Base-by-base conservation (phyloP, 1,284 basidiomycete genomes). In the Mycena citricolor region DNA sequence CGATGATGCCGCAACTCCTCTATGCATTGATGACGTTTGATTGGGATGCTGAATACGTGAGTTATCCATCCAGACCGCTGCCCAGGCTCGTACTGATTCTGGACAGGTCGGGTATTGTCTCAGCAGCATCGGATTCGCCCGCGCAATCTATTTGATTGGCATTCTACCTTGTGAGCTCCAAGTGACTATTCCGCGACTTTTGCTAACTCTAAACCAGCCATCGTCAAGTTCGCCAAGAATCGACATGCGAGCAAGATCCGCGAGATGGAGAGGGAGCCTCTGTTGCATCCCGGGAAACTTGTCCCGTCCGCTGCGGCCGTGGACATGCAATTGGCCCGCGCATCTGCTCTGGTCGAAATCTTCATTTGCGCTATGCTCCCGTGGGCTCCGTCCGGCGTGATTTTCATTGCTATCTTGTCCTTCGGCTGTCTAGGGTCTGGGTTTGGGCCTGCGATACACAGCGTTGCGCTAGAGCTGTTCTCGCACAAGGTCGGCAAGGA, bases 91-190 rank as follows among this genome's bases (percentile, higher is more conserved):
- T 37, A 13, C 32, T 44, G n/a, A 30, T 22, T 1, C 8, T 5
- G 29, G 37, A 5, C 17, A 92, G 86, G 65, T 88, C 8, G 89
- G 88, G 8, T 91, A 90, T 52, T 92, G 76, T 69, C 63, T 92
- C 33, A 86, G 81, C 44, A 52, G 79, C 8, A 59, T 83, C 10
- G 79, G 81, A n/a, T 65, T 71, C n/a, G 62, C 70, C 2, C 74
- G 87, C 5, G 83, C 84, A 1, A n/a, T 79, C 1, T 77, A 79
- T 47, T 68, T 93, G 44, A 69, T 81, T 1, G 47, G 80, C 4
- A 52, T 89, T 21, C 64, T 92, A 7, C 91, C 91, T 13, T 14
- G 86, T 87, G 60, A 47, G 73, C 61, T 22, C 8, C 13, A n/a
- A n/a, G n/a, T n/a, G n/a, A n/a, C n/a, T n/a, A n/a, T n/a, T n/a